A percentile compares a stretch with the other conserved stretches of the same genome.
These are phyloP conservation scores for Neofusicoccum umdonicola DNA, from an alignment of 2,329 filamentous ascomycete species.

Conservation along the genomic window DNA sequence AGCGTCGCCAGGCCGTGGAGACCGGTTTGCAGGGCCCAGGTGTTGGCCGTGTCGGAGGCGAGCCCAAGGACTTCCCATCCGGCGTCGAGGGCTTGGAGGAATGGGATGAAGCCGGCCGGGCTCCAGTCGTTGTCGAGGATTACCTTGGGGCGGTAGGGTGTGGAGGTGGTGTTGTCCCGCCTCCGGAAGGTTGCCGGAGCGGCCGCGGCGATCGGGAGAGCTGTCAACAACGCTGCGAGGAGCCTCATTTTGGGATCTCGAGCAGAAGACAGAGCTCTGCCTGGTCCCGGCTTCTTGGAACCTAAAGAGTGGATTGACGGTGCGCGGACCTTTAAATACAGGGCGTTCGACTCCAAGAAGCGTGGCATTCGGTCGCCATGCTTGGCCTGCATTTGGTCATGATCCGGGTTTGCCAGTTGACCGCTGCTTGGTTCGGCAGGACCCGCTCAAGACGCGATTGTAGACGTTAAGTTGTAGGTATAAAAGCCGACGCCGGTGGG, in stretches of 20 bases:
- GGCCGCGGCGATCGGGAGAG: not conserved
- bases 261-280: no score
- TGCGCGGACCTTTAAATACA: not conserved
- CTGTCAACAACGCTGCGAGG: not conserved
- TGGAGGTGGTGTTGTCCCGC: not conserved
- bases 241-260: not conserved
- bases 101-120: conserved; percentile 43
- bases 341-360: not conserved
- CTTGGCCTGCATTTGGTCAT: not conserved
- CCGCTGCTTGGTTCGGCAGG: not conserved
- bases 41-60: conserved; percentile 43
- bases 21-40: conserved; percentile 47
- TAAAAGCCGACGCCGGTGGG: not conserved
- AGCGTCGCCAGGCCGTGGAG: conserved; percentile 49
- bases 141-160: conserved; percentile 25
- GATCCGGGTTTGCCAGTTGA: not conserved
- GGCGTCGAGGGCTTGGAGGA: conserved; percentile 45
- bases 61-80: conserved; percentile 47
- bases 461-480: not conserved
- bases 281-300: no score
- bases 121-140: conserved; percentile 51
- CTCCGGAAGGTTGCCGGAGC: not conserved
- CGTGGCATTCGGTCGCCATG: not conserved
- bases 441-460: not conserved
- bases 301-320: no score